These are phyloP conservation scores for Inonotus obliquus DNA, from an alignment of 1,284 basidiomycete genomes.

Conservation along the genomic window DNA sequence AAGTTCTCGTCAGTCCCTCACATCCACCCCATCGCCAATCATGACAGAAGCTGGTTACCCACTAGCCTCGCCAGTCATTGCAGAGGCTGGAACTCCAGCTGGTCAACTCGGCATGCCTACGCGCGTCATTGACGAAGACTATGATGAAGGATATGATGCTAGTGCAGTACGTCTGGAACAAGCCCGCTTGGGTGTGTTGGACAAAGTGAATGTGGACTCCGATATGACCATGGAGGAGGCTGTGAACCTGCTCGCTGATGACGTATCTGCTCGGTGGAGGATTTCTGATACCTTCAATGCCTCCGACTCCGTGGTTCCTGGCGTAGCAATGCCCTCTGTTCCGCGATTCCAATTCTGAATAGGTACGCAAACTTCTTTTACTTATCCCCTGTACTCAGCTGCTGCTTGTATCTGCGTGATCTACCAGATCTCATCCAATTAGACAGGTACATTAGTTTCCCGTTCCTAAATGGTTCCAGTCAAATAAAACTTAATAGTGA, in stretches of 20 bases:
- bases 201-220: not conserved
- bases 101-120: not conserved
- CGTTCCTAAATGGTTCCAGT: too few relatives aligned
- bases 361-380: too few relatives aligned
- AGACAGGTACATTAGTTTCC: too few relatives aligned
- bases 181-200: not conserved
- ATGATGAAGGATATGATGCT: conserved; percentile 14
- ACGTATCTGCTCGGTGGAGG: not conserved
- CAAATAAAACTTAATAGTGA: too few relatives aligned
- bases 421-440: too few relatives aligned
- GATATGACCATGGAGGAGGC: conserved; percentile 3
- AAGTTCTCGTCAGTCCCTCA: not conserved
- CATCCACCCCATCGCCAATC: too few relatives aligned
- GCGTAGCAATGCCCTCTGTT: not conserved
- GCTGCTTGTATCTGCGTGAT: too few relatives aligned
- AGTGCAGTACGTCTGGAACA: not conserved
- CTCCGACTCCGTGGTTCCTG: not conserved
- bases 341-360: not conserved
- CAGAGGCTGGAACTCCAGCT: not conserved
- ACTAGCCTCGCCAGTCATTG: not conserved
- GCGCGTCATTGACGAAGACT: conserved; percentile 16
- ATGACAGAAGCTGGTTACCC: too few relatives aligned
- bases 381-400: too few relatives aligned
- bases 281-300: not conserved
- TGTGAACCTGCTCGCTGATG: conserved; percentile 2